Evolutionary conservation across 495 filamentous ascomycete genomes (phyloP).

Genomic region (Lasiosphaeris hirsuta): DNA sequence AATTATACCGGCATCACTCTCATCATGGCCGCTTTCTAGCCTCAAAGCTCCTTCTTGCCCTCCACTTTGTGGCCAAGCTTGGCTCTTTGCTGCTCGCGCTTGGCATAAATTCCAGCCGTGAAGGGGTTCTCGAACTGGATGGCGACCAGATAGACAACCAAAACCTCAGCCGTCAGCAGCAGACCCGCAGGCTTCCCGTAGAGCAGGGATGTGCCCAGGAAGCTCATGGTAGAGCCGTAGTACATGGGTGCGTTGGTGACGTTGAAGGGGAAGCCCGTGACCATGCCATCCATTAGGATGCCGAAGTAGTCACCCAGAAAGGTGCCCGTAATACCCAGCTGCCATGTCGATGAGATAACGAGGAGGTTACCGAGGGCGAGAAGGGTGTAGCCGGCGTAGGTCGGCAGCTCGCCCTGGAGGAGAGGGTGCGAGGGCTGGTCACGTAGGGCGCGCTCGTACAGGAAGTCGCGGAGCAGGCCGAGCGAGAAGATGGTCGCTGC

Average conservation of each 20-base stretch:
- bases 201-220: slow-evolving; percentile 83
- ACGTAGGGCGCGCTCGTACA: slow-evolving; percentile 70
- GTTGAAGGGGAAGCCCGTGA: slow-evolving; percentile 95
- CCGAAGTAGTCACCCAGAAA: slow-evolving; percentile 98
- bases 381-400: slow-evolving; percentile 61
- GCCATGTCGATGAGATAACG: slow-evolving; percentile 84
- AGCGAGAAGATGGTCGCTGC: slow-evolving; percentile 86
- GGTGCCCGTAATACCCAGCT: slow-evolving; percentile 91
- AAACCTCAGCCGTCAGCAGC: slow-evolving; percentile 69
- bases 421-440: slow-evolving; percentile 72
- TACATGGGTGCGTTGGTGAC: slow-evolving; percentile 94
- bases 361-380: slow-evolving; percentile 76
- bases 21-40: neutral
- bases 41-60: slow-evolving; percentile 46
- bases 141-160: slow-evolving; percentile 76
- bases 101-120: slow-evolving; percentile 88
- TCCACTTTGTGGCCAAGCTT: slow-evolving; percentile 28
- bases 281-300: slow-evolving; percentile 91
- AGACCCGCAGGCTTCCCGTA: slow-evolving; percentile 88
- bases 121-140: slow-evolving; percentile 96
- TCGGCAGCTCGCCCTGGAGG: slow-evolving; percentile 50
- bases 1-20: neutral
- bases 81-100: slow-evolving; percentile 63
- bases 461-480: slow-evolving; percentile 78
- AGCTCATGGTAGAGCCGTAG: slow-evolving; percentile 87